Percentiles rank a stretch among this genome's conserved stretches.
These are phyloP conservation scores for Rasamsonia emersonii DNA, from an alignment of 2,329 filamentous ascomycete genomes.

Conservation along the genomic window DNA sequence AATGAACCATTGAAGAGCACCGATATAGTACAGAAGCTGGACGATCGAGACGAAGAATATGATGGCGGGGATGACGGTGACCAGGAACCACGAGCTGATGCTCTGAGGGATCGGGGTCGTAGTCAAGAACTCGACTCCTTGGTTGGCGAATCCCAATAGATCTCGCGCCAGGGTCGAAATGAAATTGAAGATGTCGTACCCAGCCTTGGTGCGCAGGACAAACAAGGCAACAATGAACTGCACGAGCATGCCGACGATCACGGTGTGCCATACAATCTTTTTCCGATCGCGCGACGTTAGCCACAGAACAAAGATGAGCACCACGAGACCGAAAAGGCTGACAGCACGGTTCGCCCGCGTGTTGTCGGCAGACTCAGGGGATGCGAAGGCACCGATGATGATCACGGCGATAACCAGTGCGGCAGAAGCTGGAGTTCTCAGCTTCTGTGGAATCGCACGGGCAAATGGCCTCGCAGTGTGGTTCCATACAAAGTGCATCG, in stretches of 20 bases:
- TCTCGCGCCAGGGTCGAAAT: slow-evolving; percentile 65
- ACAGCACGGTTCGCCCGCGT: slow-evolving; percentile 71
- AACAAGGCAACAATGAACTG: slow-evolving; percentile 88
- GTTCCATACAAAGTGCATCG: slow-evolving; percentile 60
- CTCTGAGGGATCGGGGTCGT: slow-evolving; percentile 18
- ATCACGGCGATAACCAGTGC: slow-evolving; percentile 60
- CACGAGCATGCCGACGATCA: slow-evolving; percentile 79
- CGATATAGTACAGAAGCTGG: slow-evolving; percentile 73
- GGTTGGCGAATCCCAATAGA: slow-evolving; percentile 64
- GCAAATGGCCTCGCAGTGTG: slow-evolving; percentile 53
- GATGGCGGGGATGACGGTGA: slow-evolving; percentile 76
- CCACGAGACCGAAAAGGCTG: slow-evolving; percentile 66
- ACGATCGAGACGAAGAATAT: slow-evolving; percentile 96
- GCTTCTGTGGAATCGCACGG: slow-evolving; percentile 55
- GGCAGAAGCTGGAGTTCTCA: slow-evolving; percentile 56
- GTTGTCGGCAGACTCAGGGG: slow-evolving; percentile 64
- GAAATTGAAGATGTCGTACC: slow-evolving; percentile 88
- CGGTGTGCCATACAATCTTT: slow-evolving; percentile 58
- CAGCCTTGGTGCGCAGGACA: slow-evolving; percentile 69
- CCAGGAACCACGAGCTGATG: slow-evolving; percentile 59
- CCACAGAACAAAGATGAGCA: slow-evolving; percentile 62
- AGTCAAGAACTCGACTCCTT: slow-evolving; percentile 68
- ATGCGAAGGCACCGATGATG: slow-evolving; percentile 68
- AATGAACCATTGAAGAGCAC: slow-evolving; percentile 81
- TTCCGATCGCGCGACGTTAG: slow-evolving; percentile 62